A percentile compares a stretch with the other conserved stretches of the same genome.
Evolutionary conservation across 768 basidiomycete genomes (phyloP).

Genomic region (Lactifluus pinguis): DNA sequence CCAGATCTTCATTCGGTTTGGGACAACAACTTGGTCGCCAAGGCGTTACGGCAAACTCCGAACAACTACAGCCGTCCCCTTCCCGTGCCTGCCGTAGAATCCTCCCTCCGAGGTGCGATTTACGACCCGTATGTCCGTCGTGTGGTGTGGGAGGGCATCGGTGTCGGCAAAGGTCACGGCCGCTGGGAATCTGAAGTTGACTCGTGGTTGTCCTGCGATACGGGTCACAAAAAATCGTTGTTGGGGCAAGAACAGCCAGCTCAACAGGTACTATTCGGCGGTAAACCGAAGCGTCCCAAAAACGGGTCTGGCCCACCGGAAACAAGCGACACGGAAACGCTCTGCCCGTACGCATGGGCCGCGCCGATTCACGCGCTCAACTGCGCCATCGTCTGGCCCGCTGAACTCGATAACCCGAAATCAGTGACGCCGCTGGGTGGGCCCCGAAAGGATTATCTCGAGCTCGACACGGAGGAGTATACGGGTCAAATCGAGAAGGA

Average conservation of each 20-base stretch:
- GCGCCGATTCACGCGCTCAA: conserved; percentile 65
- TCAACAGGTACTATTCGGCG: neutral
- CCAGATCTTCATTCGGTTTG: conserved; percentile 79
- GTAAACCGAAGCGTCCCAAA: neutral
- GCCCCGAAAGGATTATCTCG: conserved; percentile 33
- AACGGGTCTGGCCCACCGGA: neutral
- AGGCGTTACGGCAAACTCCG: conserved; percentile 64
- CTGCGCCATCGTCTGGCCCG: conserved; percentile 77
- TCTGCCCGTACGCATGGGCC: conserved; percentile 80
- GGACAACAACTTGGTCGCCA: conserved; percentile 77
- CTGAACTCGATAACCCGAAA: conserved; percentile 40
- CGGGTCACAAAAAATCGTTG: neutral
- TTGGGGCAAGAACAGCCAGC: neutral
- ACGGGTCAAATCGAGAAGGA: conserved; percentile 54
- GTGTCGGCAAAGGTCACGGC: conserved; percentile 26
- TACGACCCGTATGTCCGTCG: conserved; percentile 85
- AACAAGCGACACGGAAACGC: conserved; percentile 39
- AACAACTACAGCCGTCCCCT: conserved; percentile 71
- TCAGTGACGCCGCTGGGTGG: conserved; percentile 19
- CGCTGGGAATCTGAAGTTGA: conserved; percentile 50
- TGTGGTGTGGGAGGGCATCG: conserved; percentile 77
- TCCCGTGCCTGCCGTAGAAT: conserved; percentile 57
- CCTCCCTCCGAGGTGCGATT: conserved; percentile 62
- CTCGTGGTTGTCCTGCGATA: conserved; percentile 58
- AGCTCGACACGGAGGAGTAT: conserved; percentile 80